Base-by-base conservation (phyloP, 2,329 filamentous ascomycete species). In the Aspergillus intermedius region DNA sequence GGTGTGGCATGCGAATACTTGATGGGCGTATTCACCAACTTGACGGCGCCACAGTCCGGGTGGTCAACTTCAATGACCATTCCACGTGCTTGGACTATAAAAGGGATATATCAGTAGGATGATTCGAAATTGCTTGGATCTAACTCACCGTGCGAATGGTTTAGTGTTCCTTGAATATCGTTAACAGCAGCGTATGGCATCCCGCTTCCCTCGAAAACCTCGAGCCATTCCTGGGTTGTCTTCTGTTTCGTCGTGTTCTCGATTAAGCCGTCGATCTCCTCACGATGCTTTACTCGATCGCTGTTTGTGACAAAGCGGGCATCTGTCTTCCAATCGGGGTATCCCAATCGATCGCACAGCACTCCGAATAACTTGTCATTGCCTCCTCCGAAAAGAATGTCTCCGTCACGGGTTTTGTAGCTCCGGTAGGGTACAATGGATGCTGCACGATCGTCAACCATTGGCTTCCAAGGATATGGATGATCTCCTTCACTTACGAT, bases 151-250 rank as follows among this genome's bases (percentile, higher is more conserved):
- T 98, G 93, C 53, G 85, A 80, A 64, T 96, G 90, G 52, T 86
- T 84, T 46, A 98, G 73, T 0, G 93, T 88, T 17, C 77, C 80
- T 67, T 93, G 86, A 6, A 98, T 83, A 63, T 98, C 91, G 63
- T 97, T 98, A 58, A 98, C 87, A 1, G 91, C 89, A 0, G 91
- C 87, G 62, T 93, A 98, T 0, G 93, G 93, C 84, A 98, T 84
- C 4, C 93, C 93, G 50, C 81, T 87, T n/a, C 88, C 90, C 60
- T 96, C 89, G 41, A 96, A 84, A 1, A 91, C 74, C 1, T 85
- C 80, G 3, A 97, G 76, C 91, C 93, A 97, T 64, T 96, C 84
- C 56, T 84, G 74, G 0, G 93, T 98, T 3, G 88, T 94, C 72
- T 84, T 89, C 47, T 82, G 81, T 47, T 72, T 73, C 0, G 88